phyloP scores from a whole-genome alignment of 805 yeast genomes.

The Cyberlindnera maritima region DNA sequence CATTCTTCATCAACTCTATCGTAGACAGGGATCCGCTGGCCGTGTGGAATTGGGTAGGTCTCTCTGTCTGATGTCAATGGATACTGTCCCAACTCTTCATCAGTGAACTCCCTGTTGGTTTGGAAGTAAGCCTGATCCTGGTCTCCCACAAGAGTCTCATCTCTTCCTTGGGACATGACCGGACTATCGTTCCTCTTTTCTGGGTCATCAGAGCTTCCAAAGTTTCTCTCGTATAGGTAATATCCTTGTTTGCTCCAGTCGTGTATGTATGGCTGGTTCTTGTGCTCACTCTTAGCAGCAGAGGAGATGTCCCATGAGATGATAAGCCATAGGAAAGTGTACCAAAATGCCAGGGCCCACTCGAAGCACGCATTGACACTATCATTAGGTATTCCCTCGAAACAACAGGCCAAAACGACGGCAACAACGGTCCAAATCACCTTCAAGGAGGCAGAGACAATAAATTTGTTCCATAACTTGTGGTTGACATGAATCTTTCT shows the following conservation, averaged over 20 bases:
- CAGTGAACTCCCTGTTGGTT: slow-evolving; percentile 21
- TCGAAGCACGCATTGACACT: slow-evolving; percentile 49
- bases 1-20: neutral
- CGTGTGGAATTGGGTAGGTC: slow-evolving; percentile 26
- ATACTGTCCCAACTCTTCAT: slow-evolving; percentile 23
- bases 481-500: slow-evolving; percentile 32
- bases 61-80: slow-evolving; percentile 18
- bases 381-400: slow-evolving; percentile 44
- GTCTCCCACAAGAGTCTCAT: slow-evolving; percentile 10
- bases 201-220: slow-evolving; percentile 12
- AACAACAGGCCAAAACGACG: slow-evolving; percentile 63
- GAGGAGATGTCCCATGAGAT: slow-evolving; percentile 71
- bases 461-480: slow-evolving; percentile 40
- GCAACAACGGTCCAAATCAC: slow-evolving; percentile 65
- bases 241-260: slow-evolving; percentile 25
- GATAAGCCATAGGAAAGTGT: slow-evolving; percentile 63
- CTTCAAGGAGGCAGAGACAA: slow-evolving; percentile 53
- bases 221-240: slow-evolving; percentile 24
- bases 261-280: slow-evolving; percentile 24
- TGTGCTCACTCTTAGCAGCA: slow-evolving; percentile 41
- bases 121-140: neutral
- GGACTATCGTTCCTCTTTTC: slow-evolving; percentile 1
- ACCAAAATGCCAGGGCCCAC: slow-evolving; percentile 87
- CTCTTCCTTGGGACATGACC: slow-evolving; percentile 1
- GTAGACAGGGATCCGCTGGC: slow-evolving; percentile 19